Evolutionary conservation across 768 basidiomycete species (phyloP).

Genomic region (Tremella fuciformis): DNA sequence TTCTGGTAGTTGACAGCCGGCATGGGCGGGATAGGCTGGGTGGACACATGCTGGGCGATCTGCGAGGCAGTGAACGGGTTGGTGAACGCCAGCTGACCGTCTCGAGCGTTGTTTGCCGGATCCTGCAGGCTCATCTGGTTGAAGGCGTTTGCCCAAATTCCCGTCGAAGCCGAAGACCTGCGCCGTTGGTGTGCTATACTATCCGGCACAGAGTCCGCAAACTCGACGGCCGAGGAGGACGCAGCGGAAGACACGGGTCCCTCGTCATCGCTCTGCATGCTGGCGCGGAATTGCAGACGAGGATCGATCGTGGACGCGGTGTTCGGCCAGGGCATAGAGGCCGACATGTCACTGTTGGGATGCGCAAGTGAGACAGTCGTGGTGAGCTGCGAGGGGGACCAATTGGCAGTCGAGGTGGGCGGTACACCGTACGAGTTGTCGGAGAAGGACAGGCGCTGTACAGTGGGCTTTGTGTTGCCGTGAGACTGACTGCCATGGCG

Average conservation of each 20-base stretch:
- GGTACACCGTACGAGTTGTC: neutral
- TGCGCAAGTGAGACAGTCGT: too few species aligned
- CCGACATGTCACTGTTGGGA: neutral
- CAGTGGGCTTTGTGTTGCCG: conserved; percentile 5
- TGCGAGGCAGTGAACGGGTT: conserved; percentile 22
- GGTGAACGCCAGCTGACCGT: neutral
- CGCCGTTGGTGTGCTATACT: conserved; percentile 13
- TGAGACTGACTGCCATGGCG: neutral
- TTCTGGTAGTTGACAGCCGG: neutral
- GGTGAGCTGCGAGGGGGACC: neutral
- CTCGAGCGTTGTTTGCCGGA: neutral
- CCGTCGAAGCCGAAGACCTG: conserved; percentile 27
- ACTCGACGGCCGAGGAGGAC: conserved; percentile 5
- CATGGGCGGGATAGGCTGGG: neutral
- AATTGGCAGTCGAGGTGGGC: neutral
- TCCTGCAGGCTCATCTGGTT: conserved; percentile 45
- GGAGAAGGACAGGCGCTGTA: conserved; percentile 6
- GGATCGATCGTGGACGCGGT: conserved; percentile 17
- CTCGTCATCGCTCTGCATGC: conserved; percentile 14
- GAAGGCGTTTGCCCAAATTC: conserved; percentile 42
- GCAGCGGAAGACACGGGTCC: conserved; percentile 3
- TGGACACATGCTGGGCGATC: conserved; percentile 9
- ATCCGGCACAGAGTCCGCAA: conserved; percentile 7
- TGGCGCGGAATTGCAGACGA: conserved; percentile 15
- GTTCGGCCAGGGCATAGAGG: conserved; percentile 6